Conservation (phyloP, 306 rosid genomes). For the Trifolium pratense region DNA sequence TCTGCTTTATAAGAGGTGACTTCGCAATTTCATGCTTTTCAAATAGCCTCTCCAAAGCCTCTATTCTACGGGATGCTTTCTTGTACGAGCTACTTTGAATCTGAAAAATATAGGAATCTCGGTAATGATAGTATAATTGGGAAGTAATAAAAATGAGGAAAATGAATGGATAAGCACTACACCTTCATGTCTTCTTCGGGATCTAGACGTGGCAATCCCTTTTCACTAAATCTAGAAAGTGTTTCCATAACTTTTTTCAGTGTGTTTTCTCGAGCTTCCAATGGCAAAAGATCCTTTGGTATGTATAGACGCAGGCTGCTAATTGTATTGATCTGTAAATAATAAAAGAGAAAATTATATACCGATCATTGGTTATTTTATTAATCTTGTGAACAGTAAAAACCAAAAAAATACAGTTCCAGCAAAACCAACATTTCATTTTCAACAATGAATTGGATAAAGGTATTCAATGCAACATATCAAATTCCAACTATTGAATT, state of each 20-base stretch:
- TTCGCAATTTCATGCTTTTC: conserved; percentile 81
- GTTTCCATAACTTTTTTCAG: conserved; percentile 80
- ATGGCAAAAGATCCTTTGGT: conserved; percentile 83
- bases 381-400: conserved; percentile 33
- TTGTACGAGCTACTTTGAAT: conserved; percentile 72
- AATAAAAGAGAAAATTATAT: conserved; percentile 35
- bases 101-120: conserved; percentile 49
- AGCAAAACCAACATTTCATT: conserved; percentile 15
- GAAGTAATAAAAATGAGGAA: conserved; percentile 10
- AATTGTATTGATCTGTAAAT: conserved; percentile 64
- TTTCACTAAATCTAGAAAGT: conserved; percentile 69
- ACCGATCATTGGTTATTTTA: conserved; percentile 16
- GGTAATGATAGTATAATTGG: not conserved
- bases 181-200: conserved; percentile 96
- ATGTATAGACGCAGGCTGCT: conserved; percentile 73
- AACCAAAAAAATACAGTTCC: not conserved
- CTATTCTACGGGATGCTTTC: conserved; percentile 78
- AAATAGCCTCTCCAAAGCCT: conserved; percentile 88
- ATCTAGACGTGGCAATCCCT: conserved; percentile 86
- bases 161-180: conserved; percentile 29
- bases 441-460: conserved; percentile 22
- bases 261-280: conserved; percentile 84
- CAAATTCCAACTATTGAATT: conserved; percentile 5
- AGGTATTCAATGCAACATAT: conserved; percentile 18
- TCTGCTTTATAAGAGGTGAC: conserved; percentile 80